Percentiles rank a stretch among this genome's conserved stretches.
phyloP scores from a whole-genome alignment of 2,329 filamentous ascomycete genomes.

The Teratosphaeria nubilosa region DNA sequence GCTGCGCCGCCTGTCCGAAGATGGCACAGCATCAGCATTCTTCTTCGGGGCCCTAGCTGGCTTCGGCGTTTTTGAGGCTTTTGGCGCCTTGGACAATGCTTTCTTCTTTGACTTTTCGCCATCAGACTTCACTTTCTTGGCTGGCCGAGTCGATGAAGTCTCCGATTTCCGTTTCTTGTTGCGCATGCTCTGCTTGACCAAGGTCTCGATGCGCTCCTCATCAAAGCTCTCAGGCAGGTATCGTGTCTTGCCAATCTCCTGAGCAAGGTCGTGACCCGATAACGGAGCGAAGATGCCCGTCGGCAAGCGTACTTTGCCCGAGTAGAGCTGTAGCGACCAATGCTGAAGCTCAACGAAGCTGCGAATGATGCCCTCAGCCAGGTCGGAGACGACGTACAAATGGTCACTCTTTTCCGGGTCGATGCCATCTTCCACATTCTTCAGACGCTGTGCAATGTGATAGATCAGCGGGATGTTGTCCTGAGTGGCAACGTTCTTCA shows the following conservation, averaged over 20 bases:
- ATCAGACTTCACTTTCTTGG: constrained; percentile 21
- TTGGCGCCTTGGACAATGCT: constrained; percentile 21
- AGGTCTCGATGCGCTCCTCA: constrained; percentile 64
- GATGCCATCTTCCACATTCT: constrained; percentile 77
- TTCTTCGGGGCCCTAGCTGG: constrained; percentile 29
- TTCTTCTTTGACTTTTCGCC: constrained; percentile 25
- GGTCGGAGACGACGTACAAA: constrained; percentile 78
- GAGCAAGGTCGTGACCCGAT: constrained; percentile 65
- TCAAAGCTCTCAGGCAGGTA: constrained; percentile 62
- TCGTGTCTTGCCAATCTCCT: constrained; percentile 76
- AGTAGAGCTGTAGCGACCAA: constrained; percentile 77
- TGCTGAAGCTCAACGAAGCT: constrained; percentile 78
- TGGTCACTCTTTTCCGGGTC: constrained; percentile 56
- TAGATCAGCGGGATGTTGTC: constrained; percentile 81
- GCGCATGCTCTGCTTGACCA: constrained; percentile 62
- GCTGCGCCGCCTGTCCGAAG: constrained; percentile 35
- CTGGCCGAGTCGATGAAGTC: constrained; percentile 9
- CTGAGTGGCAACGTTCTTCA: constrained; percentile 71
- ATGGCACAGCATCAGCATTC: constrained; percentile 25
- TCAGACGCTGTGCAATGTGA: constrained; percentile 85
- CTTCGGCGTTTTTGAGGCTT: constrained; percentile 18
- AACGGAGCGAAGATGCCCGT: constrained; percentile 67
- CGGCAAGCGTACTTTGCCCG: constrained; percentile 56
- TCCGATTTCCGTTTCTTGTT: constrained; percentile 38
- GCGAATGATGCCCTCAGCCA: constrained; percentile 71